Conservation (phyloP, 192 early-diverging fungal species). For the Phlyctochytrium planicorne region DNA sequence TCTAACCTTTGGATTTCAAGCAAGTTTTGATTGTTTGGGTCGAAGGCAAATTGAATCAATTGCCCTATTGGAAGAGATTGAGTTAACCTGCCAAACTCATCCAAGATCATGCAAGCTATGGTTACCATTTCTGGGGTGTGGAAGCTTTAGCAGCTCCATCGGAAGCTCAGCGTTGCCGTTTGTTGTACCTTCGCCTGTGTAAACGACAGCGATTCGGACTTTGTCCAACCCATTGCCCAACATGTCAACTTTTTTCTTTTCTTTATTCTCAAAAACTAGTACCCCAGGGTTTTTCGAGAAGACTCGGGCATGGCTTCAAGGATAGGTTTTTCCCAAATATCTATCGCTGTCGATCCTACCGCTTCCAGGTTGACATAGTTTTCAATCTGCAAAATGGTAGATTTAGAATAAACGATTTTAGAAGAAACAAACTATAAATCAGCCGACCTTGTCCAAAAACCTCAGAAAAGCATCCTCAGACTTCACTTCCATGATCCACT, state of each 20-base stretch:
- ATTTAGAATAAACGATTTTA: not conserved
- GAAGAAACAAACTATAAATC: too few relatives aligned
- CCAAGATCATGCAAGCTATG: not conserved
- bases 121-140: not conserved
- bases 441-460: slow-evolving; percentile 34
- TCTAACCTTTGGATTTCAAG: not conserved
- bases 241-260: too few relatives aligned
- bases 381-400: slow-evolving; percentile 30
- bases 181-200: too few relatives aligned
- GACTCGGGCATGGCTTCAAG: not conserved
- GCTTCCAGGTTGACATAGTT: slow-evolving; percentile 38
- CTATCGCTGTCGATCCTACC: slow-evolving; percentile 40
- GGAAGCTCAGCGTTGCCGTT: too few relatives aligned
- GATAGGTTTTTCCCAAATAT: slow-evolving; percentile 41
- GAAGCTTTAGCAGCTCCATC: not conserved
- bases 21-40: not conserved
- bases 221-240: too few relatives aligned
- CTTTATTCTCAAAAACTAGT: too few relatives aligned
- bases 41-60: not conserved
- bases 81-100: not conserved
- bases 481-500: slow-evolving; percentile 24
- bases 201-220: too few relatives aligned
- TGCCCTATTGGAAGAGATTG: not conserved
- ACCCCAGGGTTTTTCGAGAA: not conserved
- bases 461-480: slow-evolving; percentile 24